A percentile compares a stretch with the other conserved stretches of the same genome.
These are phyloP conservation scores for Magnolia sinica DNA, from an alignment of 164 flowering plant genomes.

Conservation along the genomic window DNA sequence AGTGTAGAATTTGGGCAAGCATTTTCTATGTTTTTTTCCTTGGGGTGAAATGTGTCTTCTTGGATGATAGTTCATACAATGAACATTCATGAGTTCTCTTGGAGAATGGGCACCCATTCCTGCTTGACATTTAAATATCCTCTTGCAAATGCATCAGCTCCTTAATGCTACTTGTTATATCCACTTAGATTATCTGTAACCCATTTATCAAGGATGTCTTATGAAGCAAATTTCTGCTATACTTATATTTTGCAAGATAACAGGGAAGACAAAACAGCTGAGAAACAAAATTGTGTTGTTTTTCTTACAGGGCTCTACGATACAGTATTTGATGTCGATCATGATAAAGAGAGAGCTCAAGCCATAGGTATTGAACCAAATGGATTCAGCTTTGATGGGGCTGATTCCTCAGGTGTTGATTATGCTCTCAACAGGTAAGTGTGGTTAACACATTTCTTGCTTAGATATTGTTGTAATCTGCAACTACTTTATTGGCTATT, in stretches of 20 bases:
- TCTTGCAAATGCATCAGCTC: background rate
- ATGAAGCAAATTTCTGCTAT: background rate
- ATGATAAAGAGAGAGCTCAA: conserved; percentile 86
- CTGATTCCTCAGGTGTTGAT: conserved; percentile 78
- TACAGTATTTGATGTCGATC: conserved; percentile 91
- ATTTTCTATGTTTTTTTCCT: no score
- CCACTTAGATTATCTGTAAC: background rate
- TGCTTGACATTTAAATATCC: background rate
- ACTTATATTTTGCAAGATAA: background rate
- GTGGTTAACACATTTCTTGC: background rate
- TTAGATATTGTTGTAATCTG: no score
- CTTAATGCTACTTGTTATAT: background rate
- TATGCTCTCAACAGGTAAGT: conserved; percentile 86
- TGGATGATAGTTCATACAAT: no score
- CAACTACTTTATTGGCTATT: no score
- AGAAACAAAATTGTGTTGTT: background rate
- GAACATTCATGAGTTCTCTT: no score
- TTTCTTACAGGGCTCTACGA: conserved; percentile 69
- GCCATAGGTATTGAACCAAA: conserved; percentile 78
- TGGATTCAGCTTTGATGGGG: conserved; percentile 91
- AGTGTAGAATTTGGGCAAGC: no score
- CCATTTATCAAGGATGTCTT: background rate
- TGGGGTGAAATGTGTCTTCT: no score
- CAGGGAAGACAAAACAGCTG: background rate
- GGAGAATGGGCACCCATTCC: no score